These are phyloP conservation scores for Lipomyces chichibuensis DNA, from an alignment of 805 yeast genomes.

Conservation along the genomic window DNA sequence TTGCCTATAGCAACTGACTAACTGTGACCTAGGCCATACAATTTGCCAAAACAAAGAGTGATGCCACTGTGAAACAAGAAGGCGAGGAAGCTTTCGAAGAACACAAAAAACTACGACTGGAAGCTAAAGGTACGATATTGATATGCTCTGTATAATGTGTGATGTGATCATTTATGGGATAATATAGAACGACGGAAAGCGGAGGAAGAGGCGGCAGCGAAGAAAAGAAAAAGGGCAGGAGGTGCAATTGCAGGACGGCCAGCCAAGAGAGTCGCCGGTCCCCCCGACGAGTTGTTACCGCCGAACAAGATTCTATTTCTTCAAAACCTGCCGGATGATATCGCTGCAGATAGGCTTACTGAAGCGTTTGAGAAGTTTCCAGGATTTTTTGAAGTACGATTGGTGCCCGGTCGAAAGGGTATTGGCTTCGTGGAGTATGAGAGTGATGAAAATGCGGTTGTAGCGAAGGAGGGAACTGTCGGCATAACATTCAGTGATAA, in stretches of 20 bases:
- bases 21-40: slow-evolving; percentile 42
- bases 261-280: slow-evolving; percentile 30
- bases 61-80: slow-evolving; percentile 40
- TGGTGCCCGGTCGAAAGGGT: slow-evolving; percentile 61
- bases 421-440: slow-evolving; percentile 84
- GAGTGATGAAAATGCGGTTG: slow-evolving; percentile 55
- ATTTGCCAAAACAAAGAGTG: slow-evolving; percentile 53
- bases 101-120: slow-evolving; percentile 33
- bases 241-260: slow-evolving; percentile 27
- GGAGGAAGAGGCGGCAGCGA: slow-evolving; percentile 29
- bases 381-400: slow-evolving; percentile 70
- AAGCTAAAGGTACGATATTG: slow-evolving; percentile 25
- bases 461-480: slow-evolving; percentile 43
- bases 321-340: slow-evolving; percentile 60
- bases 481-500: slow-evolving; percentile 38
- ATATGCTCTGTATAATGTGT: neutral
- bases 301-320: slow-evolving; percentile 72
- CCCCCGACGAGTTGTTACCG: slow-evolving; percentile 48
- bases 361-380: slow-evolving; percentile 52
- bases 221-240: slow-evolving; percentile 34
- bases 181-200: slow-evolving; percentile 21
- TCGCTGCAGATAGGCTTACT: slow-evolving; percentile 49
- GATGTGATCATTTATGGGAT: neutral
- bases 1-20: neutral
- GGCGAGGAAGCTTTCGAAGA: slow-evolving; percentile 38